Evolutionary conservation across 2,329 filamentous ascomycete genomes (phyloP).

Genomic region (Conoideocrella luteorostrata): DNA sequence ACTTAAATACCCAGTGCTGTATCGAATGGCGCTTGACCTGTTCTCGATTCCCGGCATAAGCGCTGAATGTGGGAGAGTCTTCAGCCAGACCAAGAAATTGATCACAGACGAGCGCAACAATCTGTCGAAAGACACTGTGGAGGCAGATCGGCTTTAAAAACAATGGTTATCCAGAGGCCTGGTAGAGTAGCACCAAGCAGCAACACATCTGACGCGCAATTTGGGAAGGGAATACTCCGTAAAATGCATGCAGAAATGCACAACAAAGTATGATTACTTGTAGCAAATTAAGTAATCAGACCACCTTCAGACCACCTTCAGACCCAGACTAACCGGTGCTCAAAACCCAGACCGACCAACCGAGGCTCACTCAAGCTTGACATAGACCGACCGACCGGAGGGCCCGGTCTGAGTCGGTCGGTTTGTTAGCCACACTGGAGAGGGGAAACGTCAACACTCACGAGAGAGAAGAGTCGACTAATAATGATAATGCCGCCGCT

Average conservation of each 20-base stretch:
- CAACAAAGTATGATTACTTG: neutral
- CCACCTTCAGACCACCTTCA: too few species aligned
- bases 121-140: neutral
- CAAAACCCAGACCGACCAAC: conserved; percentile 5
- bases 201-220: too few species aligned
- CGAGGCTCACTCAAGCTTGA: neutral
- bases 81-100: neutral
- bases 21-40: neutral
- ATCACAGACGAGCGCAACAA: neutral
- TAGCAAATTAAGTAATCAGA: neutral
- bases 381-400: conserved; percentile 5
- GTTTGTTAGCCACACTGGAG: conserved; percentile 7
- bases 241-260: too few species aligned
- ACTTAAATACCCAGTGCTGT: neutral
- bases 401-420: conserved; percentile 5
- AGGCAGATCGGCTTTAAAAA: neutral
- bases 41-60: conserved; percentile 1
- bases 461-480: too few species aligned
- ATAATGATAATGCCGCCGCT: too few species aligned
- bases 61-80: conserved; percentile 1
- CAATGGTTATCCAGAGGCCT: neutral
- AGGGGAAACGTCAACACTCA: too few species aligned
- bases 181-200: neutral
- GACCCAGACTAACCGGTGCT: neutral
- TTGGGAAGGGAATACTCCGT: too few species aligned